Conservation (phyloP, 73 alveolate genomes). For the Breviolum minutum region DNA sequence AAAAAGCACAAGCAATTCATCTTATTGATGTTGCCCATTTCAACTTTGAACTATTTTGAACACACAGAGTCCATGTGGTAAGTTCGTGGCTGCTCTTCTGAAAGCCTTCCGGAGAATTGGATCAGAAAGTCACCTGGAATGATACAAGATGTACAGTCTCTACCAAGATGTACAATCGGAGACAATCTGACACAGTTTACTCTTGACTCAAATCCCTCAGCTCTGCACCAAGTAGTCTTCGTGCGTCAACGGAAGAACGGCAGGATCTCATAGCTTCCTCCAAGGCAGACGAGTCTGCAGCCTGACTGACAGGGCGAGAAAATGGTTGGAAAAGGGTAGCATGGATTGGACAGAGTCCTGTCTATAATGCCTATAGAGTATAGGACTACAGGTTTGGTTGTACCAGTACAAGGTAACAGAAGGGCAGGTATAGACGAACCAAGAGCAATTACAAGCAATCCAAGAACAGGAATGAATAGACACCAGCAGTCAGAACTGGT, state of each 20-base stretch:
- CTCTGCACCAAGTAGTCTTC: neutral
- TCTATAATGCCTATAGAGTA: too few relatives aligned
- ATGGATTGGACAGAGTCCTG: too few relatives aligned
- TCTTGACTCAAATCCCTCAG: neutral
- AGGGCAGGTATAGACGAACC: too few relatives aligned
- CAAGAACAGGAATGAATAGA: too few relatives aligned
- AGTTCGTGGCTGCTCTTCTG: slow-evolving; percentile 31
- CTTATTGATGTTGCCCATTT: neutral
- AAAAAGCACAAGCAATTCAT: too few relatives aligned
- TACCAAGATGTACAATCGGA: neutral
- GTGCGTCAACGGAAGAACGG: neutral
- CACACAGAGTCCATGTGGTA: neutral
- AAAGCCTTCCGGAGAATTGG: slow-evolving; percentile 56
- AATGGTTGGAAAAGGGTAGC: too few relatives aligned
- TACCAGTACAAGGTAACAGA: too few relatives aligned
- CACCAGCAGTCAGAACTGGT: too few relatives aligned
- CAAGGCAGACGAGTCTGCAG: slow-evolving; percentile 45
- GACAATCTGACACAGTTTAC: neutral
- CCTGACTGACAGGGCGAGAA: neutral
- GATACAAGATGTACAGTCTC: too few relatives aligned
- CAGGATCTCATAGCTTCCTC: slow-evolving; percentile 25
- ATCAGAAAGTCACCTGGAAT: slow-evolving; percentile 43
- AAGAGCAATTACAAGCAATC: too few relatives aligned
- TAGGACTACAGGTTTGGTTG: too few relatives aligned
- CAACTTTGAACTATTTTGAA: neutral